Conservation (phyloP, 139 green algal species). For the Klebsormidium nitens region DNA sequence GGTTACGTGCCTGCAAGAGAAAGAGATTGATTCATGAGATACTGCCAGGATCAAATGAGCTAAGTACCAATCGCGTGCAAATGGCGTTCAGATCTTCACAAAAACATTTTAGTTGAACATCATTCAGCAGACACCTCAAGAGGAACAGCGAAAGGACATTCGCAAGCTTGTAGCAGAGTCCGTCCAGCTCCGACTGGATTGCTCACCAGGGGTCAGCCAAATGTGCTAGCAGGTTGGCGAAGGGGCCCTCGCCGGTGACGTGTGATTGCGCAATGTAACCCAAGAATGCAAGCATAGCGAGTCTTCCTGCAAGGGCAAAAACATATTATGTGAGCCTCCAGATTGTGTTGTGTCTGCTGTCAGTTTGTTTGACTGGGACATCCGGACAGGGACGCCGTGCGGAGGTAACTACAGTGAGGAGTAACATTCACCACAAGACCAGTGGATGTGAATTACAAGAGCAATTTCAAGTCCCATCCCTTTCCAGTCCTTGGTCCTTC, state of each 20-base stretch:
- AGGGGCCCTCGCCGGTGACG: slow-evolving; percentile 42
- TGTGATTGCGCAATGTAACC: slow-evolving; percentile 26
- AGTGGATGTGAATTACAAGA: not conserved
- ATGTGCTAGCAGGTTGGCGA: slow-evolving; percentile 48
- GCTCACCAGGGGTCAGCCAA: slow-evolving; percentile 38
- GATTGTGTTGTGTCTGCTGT: not conserved
- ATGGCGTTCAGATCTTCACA: no score
- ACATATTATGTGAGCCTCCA: not conserved
- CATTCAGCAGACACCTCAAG: no score
- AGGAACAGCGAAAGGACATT: no score
- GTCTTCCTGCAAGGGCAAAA: not conserved
- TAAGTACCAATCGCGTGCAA: no score
- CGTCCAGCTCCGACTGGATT: no score
- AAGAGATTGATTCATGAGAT: no score
- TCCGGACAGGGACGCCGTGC: no score
- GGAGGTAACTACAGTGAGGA: not conserved
- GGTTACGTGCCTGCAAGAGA: no score
- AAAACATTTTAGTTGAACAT: no score
- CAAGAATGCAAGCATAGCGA: slow-evolving; percentile 45
- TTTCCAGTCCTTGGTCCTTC: not conserved
- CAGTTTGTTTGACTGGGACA: no score
- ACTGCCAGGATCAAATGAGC: no score
- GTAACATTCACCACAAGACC: not conserved
- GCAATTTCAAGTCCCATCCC: not conserved
- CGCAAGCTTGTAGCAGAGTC: no score